Evolutionary conservation across 2,329 filamentous ascomycete species (phyloP), one percentile per base, ranked within the genome.

Genomic region (Penicillium digitatum): DNA sequence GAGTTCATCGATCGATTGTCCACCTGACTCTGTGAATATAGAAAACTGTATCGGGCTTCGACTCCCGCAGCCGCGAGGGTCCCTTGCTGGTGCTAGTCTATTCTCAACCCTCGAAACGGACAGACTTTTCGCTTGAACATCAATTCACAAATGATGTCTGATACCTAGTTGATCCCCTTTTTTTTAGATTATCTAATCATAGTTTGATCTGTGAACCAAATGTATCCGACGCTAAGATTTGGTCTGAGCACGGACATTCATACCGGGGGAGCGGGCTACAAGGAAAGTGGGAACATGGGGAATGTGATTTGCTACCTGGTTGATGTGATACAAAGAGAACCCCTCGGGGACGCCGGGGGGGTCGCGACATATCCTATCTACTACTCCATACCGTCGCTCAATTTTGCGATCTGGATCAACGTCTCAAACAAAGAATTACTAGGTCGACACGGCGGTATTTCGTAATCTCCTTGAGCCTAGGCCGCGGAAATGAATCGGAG

Each of bases 51-150:
- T 35, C 43, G 48, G 55, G 56, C 54, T 60, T 55, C 47, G 29
- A 55, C 48, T 44, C 46, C 54, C 60, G 56, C 27, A 32, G 56
- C 56, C 57, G 56, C 54, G 49, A 52, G 54, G 55, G 54, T 59
- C 62, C 62, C 62, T 63, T 64, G 60, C 55, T 38, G 56, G 26
- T 40, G 55, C 55, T 47, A 58, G 52, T 61, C 59, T 52, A 22
- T 29, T 35, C n/a, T 27, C 22, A 9, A 26, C 32, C 20, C 14
- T 18, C 14, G 16, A 34, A 16, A 26, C 12, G 16, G 22, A 48
- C 27, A n/a, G 47, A 40, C 26, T 22, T 38, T 12, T 35, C 42
- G 52, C 40, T 45, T 49, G 51, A 48, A 37, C 44, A 46, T 31
- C 27, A 40, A 48, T 54, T 34, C 43, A 27, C 42, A 52, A 43